Percentiles rank a stretch among this genome's conserved stretches.
Conservation (phyloP, 2,329 filamentous ascomycete species). For the Anisogramma anomala region DNA sequence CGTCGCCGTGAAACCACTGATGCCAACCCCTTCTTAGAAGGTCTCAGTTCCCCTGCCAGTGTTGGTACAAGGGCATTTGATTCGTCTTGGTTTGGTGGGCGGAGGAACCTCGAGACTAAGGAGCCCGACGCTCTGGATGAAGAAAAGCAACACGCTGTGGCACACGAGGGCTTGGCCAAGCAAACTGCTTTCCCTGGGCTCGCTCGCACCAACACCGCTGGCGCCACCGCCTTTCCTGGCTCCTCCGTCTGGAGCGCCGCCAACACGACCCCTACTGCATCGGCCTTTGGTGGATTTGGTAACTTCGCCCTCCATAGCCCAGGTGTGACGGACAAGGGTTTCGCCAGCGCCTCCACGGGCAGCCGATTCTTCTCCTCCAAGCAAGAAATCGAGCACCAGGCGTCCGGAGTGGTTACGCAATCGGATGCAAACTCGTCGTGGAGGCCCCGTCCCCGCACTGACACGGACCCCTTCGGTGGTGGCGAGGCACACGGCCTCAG, state of each 20-base stretch:
- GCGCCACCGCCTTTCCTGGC: slow-evolving; percentile 30
- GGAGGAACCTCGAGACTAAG: slow-evolving; percentile 42
- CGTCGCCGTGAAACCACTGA: slow-evolving; percentile 75
- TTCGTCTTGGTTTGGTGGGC: slow-evolving; percentile 42
- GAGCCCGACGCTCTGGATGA: slow-evolving; percentile 45
- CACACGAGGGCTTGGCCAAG: slow-evolving; percentile 22
- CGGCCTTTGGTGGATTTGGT: slow-evolving; percentile 76
- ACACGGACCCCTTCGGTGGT: slow-evolving; percentile 64
- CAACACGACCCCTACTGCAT: slow-evolving; percentile 50
- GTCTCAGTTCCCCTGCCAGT: slow-evolving; percentile 47
- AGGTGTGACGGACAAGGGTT: slow-evolving; percentile 59
- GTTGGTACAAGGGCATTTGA: slow-evolving; percentile 46
- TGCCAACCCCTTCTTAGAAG: slow-evolving; percentile 47
- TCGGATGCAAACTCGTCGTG: slow-evolving; percentile 36
- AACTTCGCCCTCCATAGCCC: slow-evolving; percentile 64
- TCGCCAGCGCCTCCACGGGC: slow-evolving; percentile 58
- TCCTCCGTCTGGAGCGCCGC: slow-evolving; percentile 40
- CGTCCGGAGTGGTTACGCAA: slow-evolving; percentile 27
- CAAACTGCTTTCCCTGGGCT: slow-evolving; percentile 34
- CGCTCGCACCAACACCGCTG: slow-evolving; percentile 43
- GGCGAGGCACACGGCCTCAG: slow-evolving; percentile 43
- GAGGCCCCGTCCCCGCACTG: slow-evolving; percentile 52
- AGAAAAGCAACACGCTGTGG: slow-evolving; percentile 23
- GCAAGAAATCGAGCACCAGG: slow-evolving; percentile 59
- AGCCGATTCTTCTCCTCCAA: slow-evolving; percentile 44